Conservation (phyloP, 2,329 filamentous ascomycete genomes). For the Neofusicoccum kwambonambiense region DNA sequence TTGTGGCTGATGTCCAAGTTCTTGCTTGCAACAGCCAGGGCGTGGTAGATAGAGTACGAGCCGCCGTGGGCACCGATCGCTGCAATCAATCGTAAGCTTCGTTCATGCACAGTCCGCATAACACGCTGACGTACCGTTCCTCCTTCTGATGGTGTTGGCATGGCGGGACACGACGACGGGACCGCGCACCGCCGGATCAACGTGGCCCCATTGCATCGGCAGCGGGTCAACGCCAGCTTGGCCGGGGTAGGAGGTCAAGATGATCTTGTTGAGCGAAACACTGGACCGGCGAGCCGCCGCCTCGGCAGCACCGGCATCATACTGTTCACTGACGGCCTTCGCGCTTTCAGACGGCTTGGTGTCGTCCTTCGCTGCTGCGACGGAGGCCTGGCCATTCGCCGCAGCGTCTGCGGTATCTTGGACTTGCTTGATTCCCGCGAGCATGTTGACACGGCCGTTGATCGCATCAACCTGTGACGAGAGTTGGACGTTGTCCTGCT, state of each 20-base stretch:
- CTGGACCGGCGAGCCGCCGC: slow-evolving; percentile 38
- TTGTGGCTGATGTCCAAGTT: slow-evolving; percentile 81
- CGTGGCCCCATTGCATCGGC: slow-evolving; percentile 80
- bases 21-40: slow-evolving; percentile 86
- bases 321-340: slow-evolving; percentile 41
- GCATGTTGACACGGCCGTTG: slow-evolving; percentile 60
- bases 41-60: slow-evolving; percentile 95
- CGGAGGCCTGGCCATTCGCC: slow-evolving; percentile 24
- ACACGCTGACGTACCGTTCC: slow-evolving; percentile 62
- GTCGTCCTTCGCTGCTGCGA: slow-evolving; percentile 32
- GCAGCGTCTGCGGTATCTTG: slow-evolving; percentile 55
- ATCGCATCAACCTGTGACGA: slow-evolving; percentile 59
- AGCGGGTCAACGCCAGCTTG: slow-evolving; percentile 94
- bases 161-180: slow-evolving; percentile 84
- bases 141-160: slow-evolving; percentile 70
- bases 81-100: slow-evolving; percentile 25
- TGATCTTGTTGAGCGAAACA: slow-evolving; percentile 56
- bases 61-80: slow-evolving; percentile 75
- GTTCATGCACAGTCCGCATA: neutral
- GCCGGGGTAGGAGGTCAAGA: slow-evolving; percentile 83
- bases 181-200: slow-evolving; percentile 71
- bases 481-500: slow-evolving; percentile 56
- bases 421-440: slow-evolving; percentile 58
- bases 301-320: slow-evolving; percentile 34
- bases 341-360: slow-evolving; percentile 30